Evolutionary conservation across 176 grass and related monocot genomes (phyloP).

Genomic region (Otatea glauca): DNA sequence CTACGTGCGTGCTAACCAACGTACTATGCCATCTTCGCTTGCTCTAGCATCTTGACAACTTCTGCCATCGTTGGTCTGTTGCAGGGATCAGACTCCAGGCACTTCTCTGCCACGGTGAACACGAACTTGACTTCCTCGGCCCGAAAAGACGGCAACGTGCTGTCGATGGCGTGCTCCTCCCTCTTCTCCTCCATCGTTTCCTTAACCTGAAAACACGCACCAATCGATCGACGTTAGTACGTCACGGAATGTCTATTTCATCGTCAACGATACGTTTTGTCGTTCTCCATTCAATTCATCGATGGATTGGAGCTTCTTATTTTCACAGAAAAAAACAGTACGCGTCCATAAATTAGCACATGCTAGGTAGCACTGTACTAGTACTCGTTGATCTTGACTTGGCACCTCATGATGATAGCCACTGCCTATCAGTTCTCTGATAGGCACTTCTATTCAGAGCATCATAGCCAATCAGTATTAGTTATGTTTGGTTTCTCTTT

Average conservation of each 20-base stretch:
- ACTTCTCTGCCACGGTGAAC: constrained; percentile 67
- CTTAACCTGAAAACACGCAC: constrained; percentile 57
- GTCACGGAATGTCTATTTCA: background rate
- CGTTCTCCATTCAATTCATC: background rate
- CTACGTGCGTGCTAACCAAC: background rate
- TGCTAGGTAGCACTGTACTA: background rate
- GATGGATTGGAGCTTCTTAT: background rate
- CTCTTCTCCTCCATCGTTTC: constrained; percentile 63
- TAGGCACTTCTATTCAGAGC: background rate
- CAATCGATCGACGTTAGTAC: background rate
- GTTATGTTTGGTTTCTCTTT: background rate
- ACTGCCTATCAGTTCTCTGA: constrained; percentile 1
- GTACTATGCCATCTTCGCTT: constrained; percentile 30
- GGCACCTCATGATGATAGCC: constrained; percentile 25
- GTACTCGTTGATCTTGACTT: constrained; percentile 1
- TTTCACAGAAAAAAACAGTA: background rate
- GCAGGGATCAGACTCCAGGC: constrained; percentile 70
- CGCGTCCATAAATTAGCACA: background rate
- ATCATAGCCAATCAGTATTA: background rate
- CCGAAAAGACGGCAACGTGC: constrained; percentile 42
- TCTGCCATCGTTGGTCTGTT: constrained; percentile 68
- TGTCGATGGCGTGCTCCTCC: constrained; percentile 71
- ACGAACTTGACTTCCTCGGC: constrained; percentile 58
- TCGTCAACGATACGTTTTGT: background rate
- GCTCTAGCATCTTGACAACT: constrained; percentile 69